Conservation (phyloP, 257 asterid species). For the Verbascum thapsus region DNA sequence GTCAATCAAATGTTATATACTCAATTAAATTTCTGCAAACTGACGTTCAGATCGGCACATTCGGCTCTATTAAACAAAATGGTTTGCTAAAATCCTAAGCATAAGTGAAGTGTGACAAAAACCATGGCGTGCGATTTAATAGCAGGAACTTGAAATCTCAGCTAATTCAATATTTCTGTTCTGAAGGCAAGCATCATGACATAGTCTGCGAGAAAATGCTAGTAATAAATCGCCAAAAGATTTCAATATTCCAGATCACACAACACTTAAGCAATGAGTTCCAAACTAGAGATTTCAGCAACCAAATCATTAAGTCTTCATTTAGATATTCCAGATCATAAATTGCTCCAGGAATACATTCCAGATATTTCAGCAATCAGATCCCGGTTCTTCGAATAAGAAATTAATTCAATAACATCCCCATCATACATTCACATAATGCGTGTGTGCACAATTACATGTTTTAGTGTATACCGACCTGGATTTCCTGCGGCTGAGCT, state of each 20-base stretch:
- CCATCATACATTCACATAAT: background rate
- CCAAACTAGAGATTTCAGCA: background rate
- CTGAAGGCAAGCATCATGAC: background rate
- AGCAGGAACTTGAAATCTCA: background rate
- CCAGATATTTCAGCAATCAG: background rate
- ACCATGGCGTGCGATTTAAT: too few species aligned
- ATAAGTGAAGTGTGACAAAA: background rate
- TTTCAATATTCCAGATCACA: slow-evolving; percentile 2
- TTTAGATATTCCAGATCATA: slow-evolving; percentile 10
- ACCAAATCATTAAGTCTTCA: slow-evolving; percentile 3
- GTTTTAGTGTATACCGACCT: slow-evolving; percentile 34
- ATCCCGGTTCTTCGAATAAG: background rate
- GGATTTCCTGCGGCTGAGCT: slow-evolving; percentile 80
- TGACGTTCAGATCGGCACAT: background rate
- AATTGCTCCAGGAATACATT: background rate
- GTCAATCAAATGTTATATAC: background rate
- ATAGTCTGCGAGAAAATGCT: background rate
- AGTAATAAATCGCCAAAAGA: background rate
- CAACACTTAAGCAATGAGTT: background rate
- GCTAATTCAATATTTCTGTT: background rate
- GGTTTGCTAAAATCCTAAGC: too few species aligned
- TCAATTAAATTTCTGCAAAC: background rate
- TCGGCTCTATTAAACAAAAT: background rate
- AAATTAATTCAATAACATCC: slow-evolving; percentile 14
- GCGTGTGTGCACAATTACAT: background rate